Base-by-base conservation (phyloP, 192 early-diverging fungal genomes). In the Mortierella antarctica region DNA sequence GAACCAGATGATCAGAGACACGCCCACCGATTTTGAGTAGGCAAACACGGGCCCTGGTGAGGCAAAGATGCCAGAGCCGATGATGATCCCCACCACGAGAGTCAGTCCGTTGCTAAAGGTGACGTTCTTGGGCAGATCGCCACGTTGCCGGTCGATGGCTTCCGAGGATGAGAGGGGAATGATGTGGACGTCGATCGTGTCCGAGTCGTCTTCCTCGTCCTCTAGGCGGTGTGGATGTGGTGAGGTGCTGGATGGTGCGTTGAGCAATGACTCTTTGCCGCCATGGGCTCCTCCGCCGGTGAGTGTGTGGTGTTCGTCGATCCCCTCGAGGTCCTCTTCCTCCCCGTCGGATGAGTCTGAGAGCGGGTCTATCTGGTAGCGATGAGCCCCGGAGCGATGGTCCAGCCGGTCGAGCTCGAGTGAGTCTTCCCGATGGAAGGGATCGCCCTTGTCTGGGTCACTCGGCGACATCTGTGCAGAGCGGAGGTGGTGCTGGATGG, bases 21-120 rank as follows among this genome's bases (percentile, higher is more conserved):
- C 91, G 7, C 90, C 89, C 11, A 91, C 87, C 5, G 92, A 89
- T 52, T 91, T 91, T 1, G 89, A 86, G 21, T 89, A 82, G 39
- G 83, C 67, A 14, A 93, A 82, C 40, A 94, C 88, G 21, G 91
- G 89, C 1, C 92, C 92, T 21, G 94, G 94, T 6, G 94, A 93
- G 44, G 92, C 90, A 82, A 95, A 95, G 57, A 94, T 90, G 5
- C 94, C 94, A 52, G 90, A 91, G 4, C 94, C 94, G 51, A 95
- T 90, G 85, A 95, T 94, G 57, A 90, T 74, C 2, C 94, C 93
- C 20, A 93, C 73, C 6, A 94, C 91, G 51, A 95, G 85, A 4
- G 86, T 89, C 0, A 90, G 85, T 40, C 92, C 93, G 52, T 92
- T 93, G 39, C 88, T 67, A 48, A 90, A 86, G 15, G 87, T 82